Conservation (phyloP, 2,329 filamentous ascomycete species). For the Alternaria triticimaculans region DNA sequence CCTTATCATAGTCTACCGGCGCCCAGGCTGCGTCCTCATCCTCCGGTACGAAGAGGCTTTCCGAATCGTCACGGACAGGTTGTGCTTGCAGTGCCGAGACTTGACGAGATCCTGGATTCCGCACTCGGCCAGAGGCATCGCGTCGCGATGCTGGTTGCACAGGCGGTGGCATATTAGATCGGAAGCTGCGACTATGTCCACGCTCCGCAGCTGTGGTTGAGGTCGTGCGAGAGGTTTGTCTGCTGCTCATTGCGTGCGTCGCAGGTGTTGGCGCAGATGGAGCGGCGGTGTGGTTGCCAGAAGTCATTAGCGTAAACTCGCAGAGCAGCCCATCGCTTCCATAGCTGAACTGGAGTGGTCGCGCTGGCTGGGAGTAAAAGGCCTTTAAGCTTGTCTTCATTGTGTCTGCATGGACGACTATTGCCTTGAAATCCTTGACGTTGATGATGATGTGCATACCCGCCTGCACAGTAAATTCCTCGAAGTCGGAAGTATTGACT, state of each 20-base stretch:
- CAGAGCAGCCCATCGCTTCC: conserved; percentile 71
- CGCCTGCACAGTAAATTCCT: conserved; percentile 75
- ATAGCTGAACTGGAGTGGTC: conserved; percentile 76
- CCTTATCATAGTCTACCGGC: conserved; percentile 70
- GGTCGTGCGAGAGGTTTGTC: conserved; percentile 41
- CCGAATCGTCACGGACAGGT: conserved; percentile 62
- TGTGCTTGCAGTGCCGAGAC: conserved; percentile 23
- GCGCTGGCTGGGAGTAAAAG: conserved; percentile 72
- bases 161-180: conserved; percentile 54
- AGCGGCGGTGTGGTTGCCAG: conserved; percentile 65
- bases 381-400: conserved; percentile 71
- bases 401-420: conserved; percentile 76
- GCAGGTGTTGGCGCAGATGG: conserved; percentile 27
- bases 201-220: conserved; percentile 28
- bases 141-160: conserved; percentile 41
- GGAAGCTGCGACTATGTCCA: conserved; percentile 27
- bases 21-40: conserved; percentile 76
- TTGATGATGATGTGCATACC: conserved; percentile 80
- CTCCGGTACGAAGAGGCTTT: conserved; percentile 74
- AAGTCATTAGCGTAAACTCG: conserved; percentile 84
- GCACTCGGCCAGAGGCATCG: conserved; percentile 34
- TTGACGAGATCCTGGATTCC: conserved; percentile 37
- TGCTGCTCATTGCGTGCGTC: conserved; percentile 27
- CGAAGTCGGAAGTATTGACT: conserved; percentile 77
- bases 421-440: conserved; percentile 82